Base-by-base conservation (phyloP, 2,329 filamentous ascomycete species). In the Curvularia spicifera region DNA sequence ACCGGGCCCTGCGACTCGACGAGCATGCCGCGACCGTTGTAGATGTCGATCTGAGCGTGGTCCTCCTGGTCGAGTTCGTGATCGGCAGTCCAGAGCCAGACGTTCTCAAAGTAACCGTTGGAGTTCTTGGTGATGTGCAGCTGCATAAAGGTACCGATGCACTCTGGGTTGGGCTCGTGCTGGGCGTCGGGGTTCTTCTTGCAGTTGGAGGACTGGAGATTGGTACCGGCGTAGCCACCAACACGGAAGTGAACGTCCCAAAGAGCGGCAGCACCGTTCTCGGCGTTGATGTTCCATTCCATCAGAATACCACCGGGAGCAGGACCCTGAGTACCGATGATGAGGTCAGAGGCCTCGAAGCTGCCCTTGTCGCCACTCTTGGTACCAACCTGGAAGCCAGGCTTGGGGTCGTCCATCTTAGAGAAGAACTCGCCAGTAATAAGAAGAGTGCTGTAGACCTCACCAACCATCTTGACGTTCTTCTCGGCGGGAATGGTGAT, bases 241-340 rank as follows among this genome's bases (percentile, higher is more conserved):
- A 99, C 86, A 72, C 95, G 91, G 80, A 95, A 89, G 82, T 99
- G 95, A n/a, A 93, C 89, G 71, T 99, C 95, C 91, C 93, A 99
- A 78, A 97, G 88, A 61, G 87, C 94, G 20, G 88, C 88, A 1
- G 87, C 85, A 46, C 91, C 92, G 57, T 88, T 84, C 78, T 82
- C 66, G 3, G 84, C 75, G 43, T 86, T 87, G 42, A 97, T 82
- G 78, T 97, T 97, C 90, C 92, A 97, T 76, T 97, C 86, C 80
- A 97, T 87, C 73, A 97, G 85, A 71, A 97, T 91, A 18, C 93
- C 94, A 65, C 94, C 94, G 0, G 93, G 90, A 62, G 91, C 89
- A 3, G 93, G 82, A 4, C 94, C 94, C 66, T 87, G 85, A 29
- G 93, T 97, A 77, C 91, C 87, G 68, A 98, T 89, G 69, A 97